These are phyloP conservation scores for Themeda triandra DNA, from an alignment of 176 grass and related monocot genomes.

Conservation along the genomic window DNA sequence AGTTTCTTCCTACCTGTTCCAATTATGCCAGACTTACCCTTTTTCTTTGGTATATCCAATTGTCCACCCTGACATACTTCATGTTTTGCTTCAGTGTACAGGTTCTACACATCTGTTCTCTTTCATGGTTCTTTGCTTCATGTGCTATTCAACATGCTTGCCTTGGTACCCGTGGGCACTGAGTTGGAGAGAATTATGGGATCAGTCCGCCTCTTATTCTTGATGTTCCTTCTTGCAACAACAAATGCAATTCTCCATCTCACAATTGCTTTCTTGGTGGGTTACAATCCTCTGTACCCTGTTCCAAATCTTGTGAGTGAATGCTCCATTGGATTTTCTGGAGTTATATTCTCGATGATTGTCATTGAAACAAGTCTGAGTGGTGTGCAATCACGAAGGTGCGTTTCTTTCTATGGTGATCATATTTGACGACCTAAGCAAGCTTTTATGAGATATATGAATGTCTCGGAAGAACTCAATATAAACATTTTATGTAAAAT, in stretches of 20 bases:
- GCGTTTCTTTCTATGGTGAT: slow-evolving; percentile 8
- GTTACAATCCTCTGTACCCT: slow-evolving; percentile 63
- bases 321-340: slow-evolving; percentile 97
- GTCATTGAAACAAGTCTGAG: slow-evolving; percentile 95
- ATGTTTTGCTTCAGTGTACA: slow-evolving; percentile 64
- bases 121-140: slow-evolving; percentile 95
- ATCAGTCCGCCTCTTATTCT: slow-evolving; percentile 84
- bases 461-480: neutral
- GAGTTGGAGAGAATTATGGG: slow-evolving; percentile 99
- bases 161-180: slow-evolving; percentile 77
- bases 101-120: slow-evolving; percentile 83
- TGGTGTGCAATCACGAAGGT: slow-evolving; percentile 90
- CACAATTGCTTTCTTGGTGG: slow-evolving; percentile 67
- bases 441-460: neutral
- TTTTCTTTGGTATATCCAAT: slow-evolving; percentile 20
- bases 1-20: neutral
- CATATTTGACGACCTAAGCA: slow-evolving; percentile 8
- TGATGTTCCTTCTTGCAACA: slow-evolving; percentile 88
- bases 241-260: slow-evolving; percentile 92
- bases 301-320: slow-evolving; percentile 54
- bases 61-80: neutral
- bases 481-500: neutral
- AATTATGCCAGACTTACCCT: neutral
- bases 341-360: slow-evolving; percentile 96
- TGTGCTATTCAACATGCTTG: slow-evolving; percentile 96